Percentiles rank a stretch among this genome's conserved stretches.
Evolutionary conservation across 2,329 filamentous ascomycete species (phyloP).

Genomic region (Monilinia vaccinii-corymbosi): DNA sequence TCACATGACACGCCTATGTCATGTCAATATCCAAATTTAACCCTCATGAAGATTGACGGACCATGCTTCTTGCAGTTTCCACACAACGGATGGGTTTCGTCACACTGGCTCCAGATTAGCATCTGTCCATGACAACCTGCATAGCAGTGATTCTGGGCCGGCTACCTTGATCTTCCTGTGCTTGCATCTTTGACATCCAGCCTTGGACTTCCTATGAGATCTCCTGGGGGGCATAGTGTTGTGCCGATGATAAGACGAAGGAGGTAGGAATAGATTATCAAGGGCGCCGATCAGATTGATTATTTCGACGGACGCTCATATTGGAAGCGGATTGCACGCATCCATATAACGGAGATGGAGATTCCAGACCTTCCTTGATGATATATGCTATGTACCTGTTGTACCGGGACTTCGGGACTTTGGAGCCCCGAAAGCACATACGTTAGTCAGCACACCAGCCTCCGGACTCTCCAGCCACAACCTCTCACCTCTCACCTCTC

Average conservation of each 20-base stretch:
- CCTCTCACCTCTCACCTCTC: too few species aligned
- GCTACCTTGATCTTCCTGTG: slow-evolving; percentile 58
- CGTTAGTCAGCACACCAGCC: too few species aligned
- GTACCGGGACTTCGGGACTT: too few species aligned
- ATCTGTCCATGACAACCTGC: neutral
- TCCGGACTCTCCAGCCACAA: too few species aligned
- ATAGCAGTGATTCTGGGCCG: neutral
- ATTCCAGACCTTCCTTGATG: too few species aligned
- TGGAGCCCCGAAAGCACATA: too few species aligned
- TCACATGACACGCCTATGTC: slow-evolving; percentile 47
- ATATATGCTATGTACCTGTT: too few species aligned
- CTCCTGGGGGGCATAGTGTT: slow-evolving; percentile 51
- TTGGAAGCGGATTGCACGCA: neutral
- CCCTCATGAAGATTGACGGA: neutral
- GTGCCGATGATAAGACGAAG: neutral
- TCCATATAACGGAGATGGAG: neutral
- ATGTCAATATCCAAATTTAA: neutral
- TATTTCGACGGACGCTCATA: neutral
- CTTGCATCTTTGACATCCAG: slow-evolving; percentile 59
- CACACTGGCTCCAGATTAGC: slow-evolving; percentile 36
- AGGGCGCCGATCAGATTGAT: neutral
- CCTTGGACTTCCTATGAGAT: slow-evolving; percentile 62
- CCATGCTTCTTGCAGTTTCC: slow-evolving; percentile 58
- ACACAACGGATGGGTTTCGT: slow-evolving; percentile 56
- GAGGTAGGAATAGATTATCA: neutral